Evolutionary conservation across 345 rosid genomes (phyloP), one percentile per base, ranked within the genome.

Genomic region (Salix suchowensis): DNA sequence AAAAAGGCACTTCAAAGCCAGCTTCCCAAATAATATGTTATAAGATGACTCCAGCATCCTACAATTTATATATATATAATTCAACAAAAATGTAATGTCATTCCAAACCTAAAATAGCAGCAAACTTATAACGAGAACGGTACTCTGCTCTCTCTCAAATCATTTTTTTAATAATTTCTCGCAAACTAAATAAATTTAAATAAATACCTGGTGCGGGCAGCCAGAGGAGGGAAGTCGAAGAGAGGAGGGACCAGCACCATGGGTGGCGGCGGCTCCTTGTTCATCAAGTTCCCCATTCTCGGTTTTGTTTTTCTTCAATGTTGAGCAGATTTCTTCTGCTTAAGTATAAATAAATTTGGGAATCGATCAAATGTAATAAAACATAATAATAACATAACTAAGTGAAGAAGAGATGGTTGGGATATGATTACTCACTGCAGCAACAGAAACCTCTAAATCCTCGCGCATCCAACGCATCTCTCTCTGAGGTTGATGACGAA

Each of bases 21-120:
- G 84, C 88, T 94, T 94, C 89, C 91, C 98, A 65, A 92, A 92
- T 78, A 94, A 61, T 81, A 92, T 2, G 73, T 91, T 87, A 52
- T 94, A 94, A 0, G 98, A 88, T 2, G 95, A 88, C 77, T 92
- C 97, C 82, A 92, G 75, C 97, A 94, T 94, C 89, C 97, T 92
- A 92, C 30, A 78, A 85, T 54, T 58, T 42, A 55, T 32, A 19
- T 19, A 13, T 8, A 2, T 39, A 40, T 40, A 40, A 40, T 40
- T 40, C 44, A 40, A 40, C 4, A 40, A 10, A 40, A 40, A 19
- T 7, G 50, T 28, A 14, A n/a, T 66, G 2, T 37, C 30, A n/a
- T 69, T 40, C 44, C 44, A 40, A 9, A 40, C 44, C 44, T 40
- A 40, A 40, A 40, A 10, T 40, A 2, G 44, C 4, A 2, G 44